Evolutionary conservation across 352 stramenopile species (phyloP), one percentile per base, ranked within the genome.

Genomic region (Globisporangium rhizosaccharum): DNA sequence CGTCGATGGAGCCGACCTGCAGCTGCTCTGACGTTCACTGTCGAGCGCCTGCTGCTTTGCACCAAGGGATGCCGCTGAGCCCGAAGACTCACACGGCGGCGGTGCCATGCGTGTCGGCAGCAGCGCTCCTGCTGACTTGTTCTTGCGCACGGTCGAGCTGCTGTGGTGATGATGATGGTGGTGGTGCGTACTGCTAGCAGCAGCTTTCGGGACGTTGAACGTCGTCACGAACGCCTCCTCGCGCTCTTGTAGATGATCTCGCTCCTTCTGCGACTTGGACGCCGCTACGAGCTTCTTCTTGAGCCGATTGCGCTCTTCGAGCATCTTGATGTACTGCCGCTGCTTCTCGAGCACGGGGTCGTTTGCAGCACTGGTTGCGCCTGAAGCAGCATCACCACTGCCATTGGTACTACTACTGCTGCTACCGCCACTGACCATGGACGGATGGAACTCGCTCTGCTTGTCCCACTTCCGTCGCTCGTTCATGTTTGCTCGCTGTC

Each of bases 221-320:
- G 78, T 81, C 44, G 84, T 94, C 33, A 83, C 76, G 53, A 94
- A 94, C 30, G 80, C 76, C 25, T 87, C 78, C 51, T 94, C 84
- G 25, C 82, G 66, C 54, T 89, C 75, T 10, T 82, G 72, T 18
- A 87, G 65, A 14, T 65, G 62, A 3, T 79, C 75, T 53, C 79
- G 79, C 50, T 77, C 76, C 57, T 75, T 64, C 59, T 81, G 63
- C 23, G 66, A 67, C 60, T 83, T 87, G n/a, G 72, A 75, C 8
- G 75, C 69, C 18, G 68, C 72, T 18, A 82, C 76, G 36, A 94
- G 66, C 28, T 85, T 87, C 67, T 92, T 94, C 64, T 85, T 86
- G 23, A 94, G 68, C 2, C 84, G 78, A 48, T 94, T 92, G 56
- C 82, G 76, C 62, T 94, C 84, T 51, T 94, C 84, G 41, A 94